A percentile compares a stretch with the other conserved stretches of the same genome.
Conservation (phyloP, 768 basidiomycete species). For the Podaxis pistillaris region DNA sequence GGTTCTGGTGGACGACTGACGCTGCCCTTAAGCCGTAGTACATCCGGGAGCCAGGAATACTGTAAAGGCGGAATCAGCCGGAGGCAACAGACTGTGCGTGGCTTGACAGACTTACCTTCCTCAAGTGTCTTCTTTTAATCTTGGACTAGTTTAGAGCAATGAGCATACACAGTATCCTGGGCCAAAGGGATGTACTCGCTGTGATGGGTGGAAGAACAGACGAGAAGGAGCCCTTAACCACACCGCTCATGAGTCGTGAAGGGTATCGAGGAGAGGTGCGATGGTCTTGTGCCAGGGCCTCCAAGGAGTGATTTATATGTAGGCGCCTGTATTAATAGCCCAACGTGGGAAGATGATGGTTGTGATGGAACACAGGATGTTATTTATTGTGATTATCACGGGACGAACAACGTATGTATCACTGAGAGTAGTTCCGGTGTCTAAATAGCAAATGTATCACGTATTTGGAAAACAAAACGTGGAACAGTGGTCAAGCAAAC, state of each 20-base stretch:
- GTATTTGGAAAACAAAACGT: neutral
- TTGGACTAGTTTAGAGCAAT: constrained; percentile 28
- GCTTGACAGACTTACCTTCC: constrained; percentile 40
- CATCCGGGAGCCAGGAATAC: constrained; percentile 92
- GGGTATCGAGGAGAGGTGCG: neutral
- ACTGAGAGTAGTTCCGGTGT: neutral
- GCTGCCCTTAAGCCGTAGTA: constrained; percentile 79
- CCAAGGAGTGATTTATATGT: neutral
- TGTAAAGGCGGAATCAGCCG: constrained; percentile 23
- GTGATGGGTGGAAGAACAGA: constrained; percentile 29
- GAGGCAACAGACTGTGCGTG: neutral
- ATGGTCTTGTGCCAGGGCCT: neutral
- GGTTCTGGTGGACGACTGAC: constrained; percentile 40
- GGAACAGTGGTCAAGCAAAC: neutral
- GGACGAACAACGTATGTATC: neutral
- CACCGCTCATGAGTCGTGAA: constrained; percentile 15
- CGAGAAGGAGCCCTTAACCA: constrained; percentile 28
- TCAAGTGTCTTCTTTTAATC: constrained; percentile 50
- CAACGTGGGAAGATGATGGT: constrained; percentile 11
- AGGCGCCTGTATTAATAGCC: neutral
- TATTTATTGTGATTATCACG: neutral
- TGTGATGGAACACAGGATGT: neutral
- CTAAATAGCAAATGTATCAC: neutral
- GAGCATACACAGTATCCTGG: neutral
- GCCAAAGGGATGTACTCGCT: constrained; percentile 17